Conservation (phyloP, 495 filamentous ascomycete species). For the Acidomyces sp. region DNA sequence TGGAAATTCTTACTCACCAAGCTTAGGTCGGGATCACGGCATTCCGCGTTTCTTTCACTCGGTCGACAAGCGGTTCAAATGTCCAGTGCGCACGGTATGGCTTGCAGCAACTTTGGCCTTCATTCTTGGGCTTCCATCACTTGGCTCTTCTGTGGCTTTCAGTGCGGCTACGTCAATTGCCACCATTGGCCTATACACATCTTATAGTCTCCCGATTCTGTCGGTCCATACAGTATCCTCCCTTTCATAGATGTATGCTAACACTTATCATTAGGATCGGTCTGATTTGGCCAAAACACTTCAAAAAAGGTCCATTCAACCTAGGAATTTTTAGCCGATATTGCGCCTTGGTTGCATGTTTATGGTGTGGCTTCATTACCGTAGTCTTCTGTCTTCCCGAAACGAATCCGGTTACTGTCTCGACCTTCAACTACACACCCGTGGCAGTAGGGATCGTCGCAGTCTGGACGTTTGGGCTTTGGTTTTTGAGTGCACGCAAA, state of each 20-base stretch:
- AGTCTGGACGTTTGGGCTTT: constrained; percentile 32
- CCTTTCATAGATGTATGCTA: too few relatives aligned
- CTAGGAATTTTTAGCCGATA: constrained; percentile 42
- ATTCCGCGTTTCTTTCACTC: constrained; percentile 29
- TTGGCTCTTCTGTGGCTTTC: constrained; percentile 49
- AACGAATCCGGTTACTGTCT: constrained; percentile 42
- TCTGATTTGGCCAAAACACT: constrained; percentile 31
- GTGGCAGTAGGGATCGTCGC: constrained; percentile 50
- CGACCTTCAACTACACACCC: constrained; percentile 52
- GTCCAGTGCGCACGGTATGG: constrained; percentile 44
- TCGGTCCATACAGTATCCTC: too few relatives aligned
- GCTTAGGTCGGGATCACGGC: constrained; percentile 34
- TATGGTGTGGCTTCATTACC: constrained; percentile 43
- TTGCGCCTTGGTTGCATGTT: constrained; percentile 38
- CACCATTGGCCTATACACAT: constrained; percentile 52
- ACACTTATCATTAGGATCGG: too few relatives aligned
- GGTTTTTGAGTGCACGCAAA: constrained; percentile 38
- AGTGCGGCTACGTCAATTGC: constrained; percentile 47
- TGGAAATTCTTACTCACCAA: not conserved
- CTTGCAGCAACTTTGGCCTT: constrained; percentile 45
- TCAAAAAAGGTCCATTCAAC: constrained; percentile 39
- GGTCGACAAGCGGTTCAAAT: constrained; percentile 34
- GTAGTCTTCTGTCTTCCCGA: constrained; percentile 54
- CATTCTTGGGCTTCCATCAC: constrained; percentile 45
- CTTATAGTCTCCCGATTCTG: constrained; percentile 52